Percentiles rank a stretch among this genome's conserved stretches.
Evolutionary conservation across 495 filamentous ascomycete genomes (phyloP).

Genomic region (Aspergillus avenaceus): DNA sequence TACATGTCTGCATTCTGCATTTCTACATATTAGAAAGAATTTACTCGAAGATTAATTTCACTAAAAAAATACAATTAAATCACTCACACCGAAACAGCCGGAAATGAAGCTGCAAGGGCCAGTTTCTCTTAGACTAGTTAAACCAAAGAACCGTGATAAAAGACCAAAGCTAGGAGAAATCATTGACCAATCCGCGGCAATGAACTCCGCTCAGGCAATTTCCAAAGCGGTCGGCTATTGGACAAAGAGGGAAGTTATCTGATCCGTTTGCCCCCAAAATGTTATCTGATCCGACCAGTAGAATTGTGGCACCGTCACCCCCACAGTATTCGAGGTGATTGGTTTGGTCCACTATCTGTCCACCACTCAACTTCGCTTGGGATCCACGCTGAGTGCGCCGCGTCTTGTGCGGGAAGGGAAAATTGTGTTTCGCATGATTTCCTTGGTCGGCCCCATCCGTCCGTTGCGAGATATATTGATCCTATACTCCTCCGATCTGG

Average conservation of each 20-base stretch:
- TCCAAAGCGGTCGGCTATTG: background rate
- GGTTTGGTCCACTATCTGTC: background rate
- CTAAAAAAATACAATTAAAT: too few species aligned
- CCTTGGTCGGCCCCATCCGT: background rate
- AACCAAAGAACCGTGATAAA: too few species aligned
- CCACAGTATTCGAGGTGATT: background rate
- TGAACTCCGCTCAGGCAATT: background rate
- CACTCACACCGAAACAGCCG: too few species aligned
- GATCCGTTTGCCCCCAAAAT: slow-evolving; percentile 1
- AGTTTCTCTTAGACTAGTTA: too few species aligned
- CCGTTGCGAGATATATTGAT: background rate
- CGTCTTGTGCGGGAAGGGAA: background rate
- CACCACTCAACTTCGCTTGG: background rate
- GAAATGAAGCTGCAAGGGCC: too few species aligned
- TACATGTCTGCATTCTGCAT: too few species aligned
- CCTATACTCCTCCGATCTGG: background rate
- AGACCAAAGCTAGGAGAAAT: too few species aligned
- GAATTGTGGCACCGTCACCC: background rate
- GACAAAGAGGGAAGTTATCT: slow-evolving; percentile 8
- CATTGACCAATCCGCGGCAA: background rate
- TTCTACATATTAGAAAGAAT: too few species aligned
- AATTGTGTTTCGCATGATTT: slow-evolving; percentile 1
- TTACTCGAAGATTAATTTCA: too few species aligned
- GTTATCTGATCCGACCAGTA: slow-evolving; percentile 13
- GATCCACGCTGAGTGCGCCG: background rate